Base-by-base conservation (phyloP, 257 asterid species). In the Petunia axillaris region DNA sequence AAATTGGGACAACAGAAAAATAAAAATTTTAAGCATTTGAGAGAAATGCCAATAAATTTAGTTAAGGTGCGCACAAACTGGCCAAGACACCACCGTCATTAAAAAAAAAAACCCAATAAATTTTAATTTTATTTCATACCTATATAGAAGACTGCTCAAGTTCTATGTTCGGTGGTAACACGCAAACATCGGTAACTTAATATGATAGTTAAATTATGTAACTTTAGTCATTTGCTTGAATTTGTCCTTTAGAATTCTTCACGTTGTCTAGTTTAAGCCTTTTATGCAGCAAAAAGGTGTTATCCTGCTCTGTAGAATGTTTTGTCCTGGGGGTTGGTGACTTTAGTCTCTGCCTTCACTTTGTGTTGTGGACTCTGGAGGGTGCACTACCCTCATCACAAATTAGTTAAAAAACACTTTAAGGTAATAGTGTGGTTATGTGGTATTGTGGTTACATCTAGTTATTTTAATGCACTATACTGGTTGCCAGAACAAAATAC, bases 271-370 rank as follows among this genome's bases (percentile, higher is more conserved):
- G 75, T 66, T 14, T 39, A 41, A 41, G 54, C 37, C 53, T 65
- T 7, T 1, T 66, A 66, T 66, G 53, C 75, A 40, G 53, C 37
- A 66, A 66, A 6, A 41, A 8, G 54, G 15, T 52, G 75, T 66
- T 66, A 66, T 66, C 54, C 41, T 66, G 75, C 75, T 66, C 41
- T 66, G 54, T 36, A 41, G 75, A 53, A 48, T 48, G 60, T 71
- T 71, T 10, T 25, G 13, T 71, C 59, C 60, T 9, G 25, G 60
- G 60, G 77, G 3, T 68, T 71, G 77, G 5, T 71, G 60, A 48
- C 60, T 5, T 25, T 4, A 44, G 16, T 25, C 77, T 48, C 41
- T 54, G 6, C 59, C 77, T 71, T 48, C 43, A 48, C 25, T 48
- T 50, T 71, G 44, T 71, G 5, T 71, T 50, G 16, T 71, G 25